phyloP scores from a whole-genome alignment of 306 rosid species.

The Dalbergia cultrata region DNA sequence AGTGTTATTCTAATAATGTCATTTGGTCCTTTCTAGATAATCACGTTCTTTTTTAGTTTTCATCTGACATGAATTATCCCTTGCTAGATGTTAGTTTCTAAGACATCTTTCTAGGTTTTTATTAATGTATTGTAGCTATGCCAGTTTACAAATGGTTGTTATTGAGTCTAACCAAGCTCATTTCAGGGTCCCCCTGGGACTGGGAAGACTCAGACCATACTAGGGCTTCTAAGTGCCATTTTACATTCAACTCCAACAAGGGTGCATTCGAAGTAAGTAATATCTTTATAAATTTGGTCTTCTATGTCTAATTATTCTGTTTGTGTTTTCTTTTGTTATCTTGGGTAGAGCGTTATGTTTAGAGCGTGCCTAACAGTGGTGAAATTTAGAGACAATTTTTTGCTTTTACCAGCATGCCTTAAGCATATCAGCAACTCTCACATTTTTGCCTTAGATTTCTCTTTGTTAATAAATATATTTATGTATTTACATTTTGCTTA shows the following conservation, averaged over 20 bases:
- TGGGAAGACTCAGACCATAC: slow-evolving; percentile 96
- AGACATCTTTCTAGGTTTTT: slow-evolving; percentile 32
- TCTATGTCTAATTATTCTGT: slow-evolving; percentile 18
- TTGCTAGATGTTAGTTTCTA: slow-evolving; percentile 18
- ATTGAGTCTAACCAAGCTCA: slow-evolving; percentile 53
- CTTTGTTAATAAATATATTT: slow-evolving; percentile 26
- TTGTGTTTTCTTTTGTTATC: slow-evolving; percentile 31
- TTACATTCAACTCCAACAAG: slow-evolving; percentile 94
- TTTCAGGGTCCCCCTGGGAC: slow-evolving; percentile 99
- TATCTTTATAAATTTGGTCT: slow-evolving; percentile 1
- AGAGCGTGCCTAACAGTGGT: slow-evolving; percentile 36
- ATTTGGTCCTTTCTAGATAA: slow-evolving; percentile 33
- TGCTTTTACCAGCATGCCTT: slow-evolving; percentile 21
- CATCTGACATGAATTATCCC: slow-evolving; percentile 34
- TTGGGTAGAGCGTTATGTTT: slow-evolving; percentile 21
- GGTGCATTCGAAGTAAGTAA: slow-evolving; percentile 75
- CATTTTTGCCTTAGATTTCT: slow-evolving; percentile 23
- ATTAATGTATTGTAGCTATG: slow-evolving; percentile 6
- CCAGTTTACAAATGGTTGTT: background rate
- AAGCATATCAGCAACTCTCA: slow-evolving; percentile 20
- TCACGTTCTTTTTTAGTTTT: slow-evolving; percentile 33
- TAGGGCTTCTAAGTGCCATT: slow-evolving; percentile 92
- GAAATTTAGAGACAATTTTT: slow-evolving; percentile 40
- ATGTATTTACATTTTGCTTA: slow-evolving; percentile 43
- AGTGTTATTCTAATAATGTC: slow-evolving; percentile 27